Percentiles rank a stretch among this genome's conserved stretches.
These are phyloP conservation scores for Fagus sylvatica DNA, from an alignment of 306 rosid species.

Conservation along the genomic window DNA sequence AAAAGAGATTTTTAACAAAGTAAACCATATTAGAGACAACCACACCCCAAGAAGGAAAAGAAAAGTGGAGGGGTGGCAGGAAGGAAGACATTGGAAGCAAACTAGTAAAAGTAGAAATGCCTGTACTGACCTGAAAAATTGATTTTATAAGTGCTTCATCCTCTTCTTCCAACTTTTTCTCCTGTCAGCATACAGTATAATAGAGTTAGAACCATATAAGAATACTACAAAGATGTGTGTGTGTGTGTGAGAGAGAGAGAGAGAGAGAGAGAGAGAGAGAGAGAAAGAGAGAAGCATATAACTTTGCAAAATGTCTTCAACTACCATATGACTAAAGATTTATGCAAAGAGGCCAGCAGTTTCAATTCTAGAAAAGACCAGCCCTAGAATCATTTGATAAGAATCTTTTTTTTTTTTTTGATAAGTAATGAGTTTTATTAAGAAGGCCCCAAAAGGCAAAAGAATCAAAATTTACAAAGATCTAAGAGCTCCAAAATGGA, in stretches of 20 bases:
- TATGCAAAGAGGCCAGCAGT: background rate
- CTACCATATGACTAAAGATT: background rate
- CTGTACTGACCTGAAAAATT: constrained; percentile 53
- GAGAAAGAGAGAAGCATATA: too few species aligned
- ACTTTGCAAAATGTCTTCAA: background rate
- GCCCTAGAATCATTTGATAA: background rate
- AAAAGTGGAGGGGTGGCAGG: background rate
- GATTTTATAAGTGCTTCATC: constrained; percentile 84
- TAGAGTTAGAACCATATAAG: constrained; percentile 4
- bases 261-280: too few species aligned
- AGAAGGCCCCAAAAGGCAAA: too few species aligned
- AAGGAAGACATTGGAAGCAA: constrained; percentile 4
- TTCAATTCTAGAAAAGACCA: background rate
- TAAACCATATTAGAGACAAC: background rate
- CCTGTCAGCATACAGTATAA: constrained; percentile 42
- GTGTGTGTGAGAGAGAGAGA: too few species aligned
- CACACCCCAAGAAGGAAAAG: constrained; percentile 1
- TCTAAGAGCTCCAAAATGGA: too few species aligned
- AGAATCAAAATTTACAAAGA: too few species aligned
- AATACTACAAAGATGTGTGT: background rate
- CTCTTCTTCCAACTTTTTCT: constrained; percentile 73
- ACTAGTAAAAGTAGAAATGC: background rate
- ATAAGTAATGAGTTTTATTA: too few species aligned
- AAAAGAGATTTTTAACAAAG: constrained; percentile 14
- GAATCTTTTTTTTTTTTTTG: too few species aligned